phyloP scores from a whole-genome alignment of 257 asterid species.

The Nemophila menziesii region DNA sequence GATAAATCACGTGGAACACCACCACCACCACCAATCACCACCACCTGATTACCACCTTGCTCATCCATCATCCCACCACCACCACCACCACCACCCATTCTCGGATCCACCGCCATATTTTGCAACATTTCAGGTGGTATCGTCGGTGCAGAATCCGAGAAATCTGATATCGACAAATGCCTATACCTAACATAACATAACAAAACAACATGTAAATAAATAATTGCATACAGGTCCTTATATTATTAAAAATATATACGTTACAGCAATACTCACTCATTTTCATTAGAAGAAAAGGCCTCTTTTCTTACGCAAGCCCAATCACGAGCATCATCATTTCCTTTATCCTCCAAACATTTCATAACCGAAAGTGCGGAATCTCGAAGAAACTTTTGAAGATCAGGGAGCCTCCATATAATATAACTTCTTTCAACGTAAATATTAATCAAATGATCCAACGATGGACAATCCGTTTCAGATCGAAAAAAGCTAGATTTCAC shows the following conservation, averaged over 20 bases:
- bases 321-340: constrained; percentile 45
- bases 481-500: constrained; percentile 42
- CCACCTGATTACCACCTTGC: constrained; percentile 20
- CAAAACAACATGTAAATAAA: neutral
- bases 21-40: constrained; percentile 13
- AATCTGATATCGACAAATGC: constrained; percentile 67
- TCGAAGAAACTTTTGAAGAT: constrained; percentile 58
- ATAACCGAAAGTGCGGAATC: constrained; percentile 57
- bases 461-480: constrained; percentile 50
- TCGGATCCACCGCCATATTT: constrained; percentile 55
- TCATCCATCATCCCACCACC: constrained; percentile 35
- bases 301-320: constrained; percentile 80
- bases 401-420: constrained; percentile 90
- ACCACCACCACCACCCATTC: constrained; percentile 45
- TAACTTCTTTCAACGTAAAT: constrained; percentile 79
- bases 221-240: too few species aligned
- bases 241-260: constrained; percentile 1
- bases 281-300: constrained; percentile 67
- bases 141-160: constrained; percentile 71
- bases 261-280: constrained; percentile 47
- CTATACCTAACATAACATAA: constrained; percentile 40
- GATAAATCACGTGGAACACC: constrained; percentile 39
- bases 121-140: constrained; percentile 95
- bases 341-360: constrained; percentile 35
- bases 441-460: constrained; percentile 70